Evolutionary conservation across 768 basidiomycete species (phyloP).

Genomic region (Tylopilus intermedius): DNA sequence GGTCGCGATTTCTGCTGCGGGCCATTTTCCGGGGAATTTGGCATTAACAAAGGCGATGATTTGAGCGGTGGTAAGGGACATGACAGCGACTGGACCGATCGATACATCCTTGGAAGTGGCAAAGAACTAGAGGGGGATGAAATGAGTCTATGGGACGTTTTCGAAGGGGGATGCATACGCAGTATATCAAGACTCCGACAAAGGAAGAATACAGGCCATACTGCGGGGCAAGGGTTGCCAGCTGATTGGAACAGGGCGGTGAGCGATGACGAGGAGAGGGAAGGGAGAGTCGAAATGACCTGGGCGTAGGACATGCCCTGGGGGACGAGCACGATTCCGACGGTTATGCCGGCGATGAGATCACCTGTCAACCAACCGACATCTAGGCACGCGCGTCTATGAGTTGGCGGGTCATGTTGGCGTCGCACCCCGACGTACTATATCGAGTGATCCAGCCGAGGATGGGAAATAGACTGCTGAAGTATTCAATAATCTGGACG

Average conservation of each 20-base stretch:
- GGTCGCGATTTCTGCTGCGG: constrained; percentile 73
- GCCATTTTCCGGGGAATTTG: constrained; percentile 53
- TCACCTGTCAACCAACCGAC: constrained; percentile 81
- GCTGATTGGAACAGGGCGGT: constrained; percentile 37
- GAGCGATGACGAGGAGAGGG: background rate
- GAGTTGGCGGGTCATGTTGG: too few relatives aligned
- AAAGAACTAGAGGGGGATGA: constrained; percentile 58
- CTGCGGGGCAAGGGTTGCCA: constrained; percentile 77
- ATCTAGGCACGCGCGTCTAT: constrained; percentile 36
- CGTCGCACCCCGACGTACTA: constrained; percentile 39
- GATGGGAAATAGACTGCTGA: constrained; percentile 77
- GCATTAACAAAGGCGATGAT: constrained; percentile 66
- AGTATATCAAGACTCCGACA: constrained; percentile 80
- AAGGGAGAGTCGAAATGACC: constrained; percentile 33
- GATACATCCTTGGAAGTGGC: constrained; percentile 98
- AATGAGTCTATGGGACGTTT: background rate
- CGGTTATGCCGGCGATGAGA: constrained; percentile 85
- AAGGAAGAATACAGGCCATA: constrained; percentile 95
- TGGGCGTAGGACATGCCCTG: constrained; percentile 89
- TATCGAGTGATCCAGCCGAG: constrained; percentile 82
- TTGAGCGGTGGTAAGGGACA: constrained; percentile 84
- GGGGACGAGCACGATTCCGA: constrained; percentile 93
- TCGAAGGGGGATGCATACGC: constrained; percentile 42
- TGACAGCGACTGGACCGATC: constrained; percentile 98
- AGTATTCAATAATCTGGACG: constrained; percentile 59